phyloP scores from a whole-genome alignment of 164 flowering plant genomes.

The Annona squamosa region DNA sequence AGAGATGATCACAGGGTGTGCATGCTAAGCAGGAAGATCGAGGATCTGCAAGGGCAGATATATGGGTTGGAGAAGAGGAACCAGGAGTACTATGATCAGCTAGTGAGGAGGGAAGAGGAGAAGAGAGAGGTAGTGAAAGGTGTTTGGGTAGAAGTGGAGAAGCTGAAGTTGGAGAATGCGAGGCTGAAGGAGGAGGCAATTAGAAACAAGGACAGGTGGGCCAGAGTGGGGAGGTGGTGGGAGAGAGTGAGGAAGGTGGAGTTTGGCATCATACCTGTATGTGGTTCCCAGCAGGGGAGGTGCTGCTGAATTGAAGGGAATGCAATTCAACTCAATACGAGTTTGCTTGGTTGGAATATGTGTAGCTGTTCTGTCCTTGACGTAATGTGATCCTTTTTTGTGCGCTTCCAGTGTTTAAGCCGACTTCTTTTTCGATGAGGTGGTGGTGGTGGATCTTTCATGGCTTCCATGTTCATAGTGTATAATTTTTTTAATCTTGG shows the following conservation, averaged over 20 bases:
- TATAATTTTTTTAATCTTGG: no score
- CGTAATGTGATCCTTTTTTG: not conserved
- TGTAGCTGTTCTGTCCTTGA: not conserved
- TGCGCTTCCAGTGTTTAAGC: not conserved
- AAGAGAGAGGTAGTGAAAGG: constrained; percentile 13
- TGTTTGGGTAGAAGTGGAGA: constrained; percentile 28
- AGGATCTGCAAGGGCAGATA: constrained; percentile 60
- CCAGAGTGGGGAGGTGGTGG: constrained; percentile 24
- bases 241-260: constrained; percentile 37
- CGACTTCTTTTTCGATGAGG: not conserved
- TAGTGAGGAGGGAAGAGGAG: constrained; percentile 28
- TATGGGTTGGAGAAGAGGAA: constrained; percentile 58
- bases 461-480: not conserved
- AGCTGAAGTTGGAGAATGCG: constrained; percentile 20
- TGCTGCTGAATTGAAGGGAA: not conserved
- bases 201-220: constrained; percentile 1
- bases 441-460: not conserved
- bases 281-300: constrained; percentile 23
- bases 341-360: not conserved
- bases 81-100: constrained; percentile 38
- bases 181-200: constrained; percentile 14
- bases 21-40: constrained; percentile 43
- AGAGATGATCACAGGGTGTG: constrained; percentile 60
- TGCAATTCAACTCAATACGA: not conserved
- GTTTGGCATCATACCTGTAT: constrained; percentile 1